Conservation (phyloP, 2,329 filamentous ascomycete species). For the Alternaria viburni region DNA sequence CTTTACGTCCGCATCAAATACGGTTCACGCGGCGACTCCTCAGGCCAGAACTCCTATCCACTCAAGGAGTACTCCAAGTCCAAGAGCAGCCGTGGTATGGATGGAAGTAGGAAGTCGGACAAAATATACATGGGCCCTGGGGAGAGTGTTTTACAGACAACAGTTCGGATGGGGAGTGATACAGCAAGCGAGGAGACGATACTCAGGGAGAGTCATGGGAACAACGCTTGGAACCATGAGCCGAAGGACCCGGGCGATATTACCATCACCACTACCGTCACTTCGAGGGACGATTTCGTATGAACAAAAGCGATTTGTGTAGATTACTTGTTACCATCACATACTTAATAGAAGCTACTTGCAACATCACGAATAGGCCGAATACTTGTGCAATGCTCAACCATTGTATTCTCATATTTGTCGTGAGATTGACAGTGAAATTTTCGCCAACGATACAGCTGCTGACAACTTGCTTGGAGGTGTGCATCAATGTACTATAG, state of each 20-base stretch:
- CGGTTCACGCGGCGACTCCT: slow-evolving; percentile 27
- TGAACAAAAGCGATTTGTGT: not conserved
- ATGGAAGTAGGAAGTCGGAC: slow-evolving; percentile 4
- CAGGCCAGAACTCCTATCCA: slow-evolving; percentile 23
- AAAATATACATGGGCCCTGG: slow-evolving; percentile 29
- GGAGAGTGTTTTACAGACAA: slow-evolving; percentile 24
- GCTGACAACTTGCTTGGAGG: not conserved
- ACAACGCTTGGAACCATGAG: slow-evolving; percentile 2
- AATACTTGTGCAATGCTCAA: not conserved
- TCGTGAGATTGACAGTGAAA: not conserved
- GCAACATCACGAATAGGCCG: not conserved
- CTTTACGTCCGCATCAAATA: slow-evolving; percentile 50
- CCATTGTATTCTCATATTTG: not conserved
- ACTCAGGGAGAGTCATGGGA: slow-evolving; percentile 18
- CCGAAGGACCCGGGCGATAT: slow-evolving; percentile 20
- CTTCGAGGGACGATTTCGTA: slow-evolving; percentile 9
- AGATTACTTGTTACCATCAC: not conserved
- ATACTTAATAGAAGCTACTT: not conserved
- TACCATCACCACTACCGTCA: slow-evolving; percentile 14
- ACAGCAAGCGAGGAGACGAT: slow-evolving; percentile 39
- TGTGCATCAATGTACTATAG: not conserved
- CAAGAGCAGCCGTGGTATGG: slow-evolving; percentile 14
- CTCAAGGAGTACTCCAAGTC: slow-evolving; percentile 28
- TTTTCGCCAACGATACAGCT: not conserved
- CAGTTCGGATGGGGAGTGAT: slow-evolving; percentile 28